Evolutionary conservation across 768 basidiomycete genomes (phyloP).

Genomic region (Tylopilus sp.): DNA sequence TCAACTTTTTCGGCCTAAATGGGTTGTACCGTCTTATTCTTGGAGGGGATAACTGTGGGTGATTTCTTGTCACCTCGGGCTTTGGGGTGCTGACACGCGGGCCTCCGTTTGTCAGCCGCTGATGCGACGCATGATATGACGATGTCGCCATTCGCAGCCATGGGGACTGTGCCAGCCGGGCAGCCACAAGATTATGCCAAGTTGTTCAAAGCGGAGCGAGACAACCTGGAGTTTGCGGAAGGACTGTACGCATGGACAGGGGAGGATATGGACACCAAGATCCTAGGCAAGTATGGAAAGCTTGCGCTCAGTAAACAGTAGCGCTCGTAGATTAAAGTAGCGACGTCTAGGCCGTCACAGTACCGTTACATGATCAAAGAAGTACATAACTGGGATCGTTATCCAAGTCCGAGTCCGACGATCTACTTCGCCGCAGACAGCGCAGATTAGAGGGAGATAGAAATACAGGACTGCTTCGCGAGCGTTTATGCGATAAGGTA

Average conservation of each 20-base stretch:
- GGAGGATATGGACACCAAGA: slow-evolving; percentile 71
- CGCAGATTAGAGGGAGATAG: slow-evolving; percentile 29
- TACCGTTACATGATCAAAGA: slow-evolving; percentile 27
- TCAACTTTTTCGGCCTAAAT: slow-evolving; percentile 97
- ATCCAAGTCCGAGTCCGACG: slow-evolving; percentile 16
- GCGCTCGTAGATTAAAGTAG: slow-evolving; percentile 17
- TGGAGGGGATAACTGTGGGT: slow-evolving; percentile 83
- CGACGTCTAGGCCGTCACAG: slow-evolving; percentile 9
- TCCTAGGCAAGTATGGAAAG: slow-evolving; percentile 77
- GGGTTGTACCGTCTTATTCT: slow-evolving; percentile 93
- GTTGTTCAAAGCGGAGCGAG: slow-evolving; percentile 85
- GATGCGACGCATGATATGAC: slow-evolving; percentile 76
- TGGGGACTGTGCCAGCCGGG: slow-evolving; percentile 42
- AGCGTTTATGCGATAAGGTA: slow-evolving; percentile 25
- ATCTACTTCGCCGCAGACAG: slow-evolving; percentile 8
- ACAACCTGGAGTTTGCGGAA: slow-evolving; percentile 90
- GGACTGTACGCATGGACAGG: slow-evolving; percentile 84
- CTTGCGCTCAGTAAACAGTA: slow-evolving; percentile 32
- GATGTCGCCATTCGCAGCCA: slow-evolving; percentile 61
- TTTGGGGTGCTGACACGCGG: slow-evolving; percentile 15
- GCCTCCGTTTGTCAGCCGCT: slow-evolving; percentile 50
- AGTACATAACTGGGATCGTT: slow-evolving; percentile 20
- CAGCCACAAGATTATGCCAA: slow-evolving; percentile 86
- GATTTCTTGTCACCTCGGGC: slow-evolving; percentile 1
- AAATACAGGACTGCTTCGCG: slow-evolving; percentile 17